These are phyloP conservation scores for Patellifolia procumbens DNA, from an alignment of 179 eudicot genomes.

Conservation along the genomic window DNA sequence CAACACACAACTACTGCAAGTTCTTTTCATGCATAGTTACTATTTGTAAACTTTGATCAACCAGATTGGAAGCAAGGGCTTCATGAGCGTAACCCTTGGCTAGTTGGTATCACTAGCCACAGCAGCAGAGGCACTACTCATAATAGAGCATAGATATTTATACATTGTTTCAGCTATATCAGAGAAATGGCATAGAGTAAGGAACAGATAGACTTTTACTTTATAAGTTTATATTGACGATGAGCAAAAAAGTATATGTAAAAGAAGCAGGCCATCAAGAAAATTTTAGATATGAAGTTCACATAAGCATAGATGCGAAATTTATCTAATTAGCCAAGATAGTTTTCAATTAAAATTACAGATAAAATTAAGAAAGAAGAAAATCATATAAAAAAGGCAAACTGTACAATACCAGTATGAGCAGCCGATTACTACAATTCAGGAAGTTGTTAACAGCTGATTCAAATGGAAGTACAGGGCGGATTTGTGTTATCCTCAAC, in stretches of 20 bases:
- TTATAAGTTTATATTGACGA: too few relatives aligned
- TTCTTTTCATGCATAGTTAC: not conserved
- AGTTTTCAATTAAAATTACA: not conserved
- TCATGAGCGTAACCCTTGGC: not conserved
- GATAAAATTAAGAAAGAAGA: not conserved
- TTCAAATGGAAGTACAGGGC: constrained; percentile 63
- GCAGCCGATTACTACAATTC: constrained; percentile 69
- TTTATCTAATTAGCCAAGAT: not conserved
- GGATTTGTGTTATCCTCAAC: constrained; percentile 71
- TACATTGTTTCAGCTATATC: too few relatives aligned
- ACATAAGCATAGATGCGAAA: not conserved
- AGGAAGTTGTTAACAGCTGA: constrained; percentile 52
- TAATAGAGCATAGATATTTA: not conserved
- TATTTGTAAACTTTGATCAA: not conserved
- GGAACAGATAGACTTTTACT: too few relatives aligned
- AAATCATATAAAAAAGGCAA: constrained; percentile 6
- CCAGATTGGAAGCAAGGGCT: not conserved
- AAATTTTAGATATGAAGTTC: too few relatives aligned
- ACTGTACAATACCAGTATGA: constrained; percentile 65
- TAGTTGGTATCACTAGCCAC: not conserved
- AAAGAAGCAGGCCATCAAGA: too few relatives aligned
- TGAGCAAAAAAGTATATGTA: too few relatives aligned
- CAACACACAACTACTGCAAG: not conserved
- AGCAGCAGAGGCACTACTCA: not conserved
- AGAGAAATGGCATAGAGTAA: too few relatives aligned